Base-by-base conservation (phyloP, 2,329 filamentous ascomycete species). In the Nothophoma quercina region DNA sequence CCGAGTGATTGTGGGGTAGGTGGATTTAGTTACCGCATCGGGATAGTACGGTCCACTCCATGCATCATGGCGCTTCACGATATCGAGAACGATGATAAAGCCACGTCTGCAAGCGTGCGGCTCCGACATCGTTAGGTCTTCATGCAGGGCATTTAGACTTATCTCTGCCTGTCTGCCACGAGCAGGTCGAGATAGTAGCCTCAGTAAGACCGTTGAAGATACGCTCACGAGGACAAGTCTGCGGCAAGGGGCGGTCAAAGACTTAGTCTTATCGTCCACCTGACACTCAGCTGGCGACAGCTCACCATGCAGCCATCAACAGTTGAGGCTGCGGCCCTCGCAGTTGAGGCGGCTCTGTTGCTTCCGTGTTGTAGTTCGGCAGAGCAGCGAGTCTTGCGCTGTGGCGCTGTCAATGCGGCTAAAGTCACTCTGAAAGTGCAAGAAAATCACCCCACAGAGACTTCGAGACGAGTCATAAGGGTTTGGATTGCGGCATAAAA, bases 31-130 rank as follows among this genome's bases (percentile, higher is more conserved):
- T 43, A 28, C 64, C 38, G 25, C 19, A 53, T 58, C 5, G 3
- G 54, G 55, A 38, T 55, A 62, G 50, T 53, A 23, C 26, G 40
- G 19, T 41, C 56, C 54, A 59, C 57, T 42, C 30, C 34, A 40
- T 49, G 60, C 62, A 63, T 64, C 60, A 62, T 58, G 32, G 45
- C 62, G 60, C 58, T 56, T 59, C 51, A 45, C 55, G 47, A 56
- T 60, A 59, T 52, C 57, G 47, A 44, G 35, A 30, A 46, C 41
- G 39, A 60, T 49, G 60, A 65, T 65, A 65, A 59, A 59, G 59
- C 63, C 49, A 61, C 58, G 58, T 56, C 49, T 59, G 54, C 51
- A 36, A 49, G 45, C 35, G 40, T 55, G 51, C 51, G 51, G 51
- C 51, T 49, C 44, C 51, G 51, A 55, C 44, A 49, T 55, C 44